Conservation (phyloP, 305 asterid genomes). For the Fraxinus velutina region DNA sequence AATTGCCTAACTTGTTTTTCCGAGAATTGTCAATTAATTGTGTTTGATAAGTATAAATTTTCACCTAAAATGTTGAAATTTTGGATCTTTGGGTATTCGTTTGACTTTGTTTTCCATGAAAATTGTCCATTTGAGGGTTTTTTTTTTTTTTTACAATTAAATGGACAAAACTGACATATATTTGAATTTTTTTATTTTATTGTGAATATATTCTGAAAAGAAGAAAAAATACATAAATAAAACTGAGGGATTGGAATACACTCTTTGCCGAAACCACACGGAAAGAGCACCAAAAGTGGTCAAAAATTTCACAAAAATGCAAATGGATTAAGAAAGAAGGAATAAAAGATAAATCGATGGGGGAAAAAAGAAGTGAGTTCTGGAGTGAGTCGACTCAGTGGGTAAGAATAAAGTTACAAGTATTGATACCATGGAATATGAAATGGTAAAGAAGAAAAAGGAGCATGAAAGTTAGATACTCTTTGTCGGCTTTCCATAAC, state of each 20-base stretch:
- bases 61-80: no score
- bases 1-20: no score
- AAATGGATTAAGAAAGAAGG: background rate
- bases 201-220: background rate
- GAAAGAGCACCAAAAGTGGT: background rate
- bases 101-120: no score
- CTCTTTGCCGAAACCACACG: constrained; percentile 25
- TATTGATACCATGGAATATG: constrained; percentile 35
- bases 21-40: no score
- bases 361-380: background rate
- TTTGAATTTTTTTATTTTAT: background rate
- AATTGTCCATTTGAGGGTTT: background rate
- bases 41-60: no score
- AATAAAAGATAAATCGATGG: background rate
- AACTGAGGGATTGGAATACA: background rate
- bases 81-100: no score
- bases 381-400: background rate
- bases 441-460: constrained; percentile 36
- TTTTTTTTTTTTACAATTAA: background rate
- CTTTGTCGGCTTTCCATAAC: constrained; percentile 45
- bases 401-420: constrained; percentile 13
- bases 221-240: background rate
- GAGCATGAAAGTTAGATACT: constrained; percentile 49
- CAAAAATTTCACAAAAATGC: background rate
- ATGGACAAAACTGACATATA: background rate